Evolutionary conservation across 225 moss, liverwort and hornwort genomes (phyloP).

Genomic region (Asterella californica): DNA sequence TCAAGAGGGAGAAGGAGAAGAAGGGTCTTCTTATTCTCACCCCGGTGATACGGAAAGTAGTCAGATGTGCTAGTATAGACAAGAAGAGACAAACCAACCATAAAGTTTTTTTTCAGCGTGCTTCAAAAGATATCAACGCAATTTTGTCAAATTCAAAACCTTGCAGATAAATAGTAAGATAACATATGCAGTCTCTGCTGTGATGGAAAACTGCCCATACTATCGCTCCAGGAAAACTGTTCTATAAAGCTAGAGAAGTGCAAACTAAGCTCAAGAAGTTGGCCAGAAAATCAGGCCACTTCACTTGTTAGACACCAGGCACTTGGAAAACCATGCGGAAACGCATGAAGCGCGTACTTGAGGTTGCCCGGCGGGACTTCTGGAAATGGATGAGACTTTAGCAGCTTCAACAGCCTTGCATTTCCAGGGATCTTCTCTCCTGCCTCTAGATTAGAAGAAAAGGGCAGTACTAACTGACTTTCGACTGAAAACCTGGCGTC

Average conservation of each 20-base stretch:
- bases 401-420: neutral
- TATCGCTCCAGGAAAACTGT: neutral
- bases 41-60: conserved; percentile 91
- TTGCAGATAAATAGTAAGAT: neutral
- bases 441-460: neutral
- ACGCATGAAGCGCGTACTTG: neutral
- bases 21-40: conserved; percentile 35
- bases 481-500: neutral
- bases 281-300: neutral
- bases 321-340: neutral
- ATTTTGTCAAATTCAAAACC: neutral
- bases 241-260: neutral
- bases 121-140: neutral
- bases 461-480: neutral
- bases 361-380: neutral
- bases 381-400: neutral
- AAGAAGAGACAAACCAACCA: conserved; percentile 50
- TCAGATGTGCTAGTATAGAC: conserved; percentile 72
- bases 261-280: neutral
- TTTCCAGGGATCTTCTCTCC: neutral
- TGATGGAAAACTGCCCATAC: no score
- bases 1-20: no score
- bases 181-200: no score
- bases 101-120: conserved; percentile 11
- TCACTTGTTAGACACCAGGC: neutral